phyloP scores from a whole-genome alignment of 345 rosid genomes.

The Camelina hispida region DNA sequence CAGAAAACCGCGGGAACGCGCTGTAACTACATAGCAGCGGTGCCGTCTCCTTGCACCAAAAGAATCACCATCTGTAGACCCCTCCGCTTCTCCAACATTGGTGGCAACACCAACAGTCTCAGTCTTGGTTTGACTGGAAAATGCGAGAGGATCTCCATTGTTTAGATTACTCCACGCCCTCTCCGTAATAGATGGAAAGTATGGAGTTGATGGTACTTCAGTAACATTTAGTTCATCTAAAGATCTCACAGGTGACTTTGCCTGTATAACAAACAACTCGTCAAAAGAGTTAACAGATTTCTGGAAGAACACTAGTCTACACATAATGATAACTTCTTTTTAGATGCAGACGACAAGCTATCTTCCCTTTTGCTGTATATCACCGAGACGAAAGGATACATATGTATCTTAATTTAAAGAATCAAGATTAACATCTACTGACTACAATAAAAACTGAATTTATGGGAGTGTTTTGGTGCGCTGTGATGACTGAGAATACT shows the following conservation, averaged over 20 bases:
- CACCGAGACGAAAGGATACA: constrained; percentile 8
- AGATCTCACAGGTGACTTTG: constrained; percentile 78
- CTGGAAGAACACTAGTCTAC: constrained; percentile 3
- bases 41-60: constrained; percentile 65
- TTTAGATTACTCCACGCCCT: constrained; percentile 45
- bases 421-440: constrained; percentile 16
- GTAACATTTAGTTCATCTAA: constrained; percentile 74
- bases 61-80: constrained; percentile 41
- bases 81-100: constrained; percentile 19
- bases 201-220: constrained; percentile 68
- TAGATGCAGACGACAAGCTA: not conserved
- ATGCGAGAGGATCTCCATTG: constrained; percentile 39
- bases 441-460: not conserved
- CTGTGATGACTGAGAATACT: constrained; percentile 7
- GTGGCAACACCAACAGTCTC: constrained; percentile 40
- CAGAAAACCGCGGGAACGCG: constrained; percentile 80
- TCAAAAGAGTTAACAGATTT: constrained; percentile 6
- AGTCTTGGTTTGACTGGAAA: constrained; percentile 39
- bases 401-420: not conserved
- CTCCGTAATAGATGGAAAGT: constrained; percentile 63
- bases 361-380: not conserved
- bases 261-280: constrained; percentile 51
- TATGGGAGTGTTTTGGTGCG: not conserved
- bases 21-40: constrained; percentile 69
- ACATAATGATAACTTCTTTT: not conserved